Evolutionary conservation across 2,329 filamentous ascomycete species (phyloP).

Genomic region (Diaporthe amygdali): DNA sequence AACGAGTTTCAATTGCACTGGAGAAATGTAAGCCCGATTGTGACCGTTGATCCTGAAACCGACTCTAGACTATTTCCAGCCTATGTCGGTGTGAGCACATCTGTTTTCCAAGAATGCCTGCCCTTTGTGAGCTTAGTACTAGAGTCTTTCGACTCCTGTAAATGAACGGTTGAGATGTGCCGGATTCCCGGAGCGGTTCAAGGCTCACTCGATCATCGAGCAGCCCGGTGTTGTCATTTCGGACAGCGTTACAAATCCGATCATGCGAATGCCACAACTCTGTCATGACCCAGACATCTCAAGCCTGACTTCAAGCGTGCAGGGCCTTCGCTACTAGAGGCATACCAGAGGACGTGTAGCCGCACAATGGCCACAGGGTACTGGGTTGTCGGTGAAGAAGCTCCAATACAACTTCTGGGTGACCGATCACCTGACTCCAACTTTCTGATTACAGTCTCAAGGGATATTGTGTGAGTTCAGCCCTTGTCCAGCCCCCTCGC

Average conservation of each 20-base stretch:
- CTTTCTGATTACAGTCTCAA: not conserved
- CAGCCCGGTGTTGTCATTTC: too few species aligned
- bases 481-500: constrained; percentile 59
- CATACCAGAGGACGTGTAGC: not conserved
- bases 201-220: too few species aligned
- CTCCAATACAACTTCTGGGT: not conserved
- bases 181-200: not conserved
- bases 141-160: not conserved
- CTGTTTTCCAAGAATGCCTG: not conserved
- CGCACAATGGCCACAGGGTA: not conserved
- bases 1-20: not conserved
- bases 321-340: not conserved
- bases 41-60: not conserved
- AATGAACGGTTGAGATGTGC: not conserved
- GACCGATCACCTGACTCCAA: not conserved
- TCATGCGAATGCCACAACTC: too few species aligned
- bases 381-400: not conserved
- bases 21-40: constrained; percentile 8
- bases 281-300: not conserved
- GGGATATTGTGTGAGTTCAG: not conserved
- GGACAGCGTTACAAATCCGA: too few species aligned
- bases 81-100: not conserved
- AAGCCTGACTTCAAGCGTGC: not conserved
- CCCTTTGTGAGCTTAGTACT: not conserved
- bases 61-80: not conserved